phyloP scores from a whole-genome alignment of 345 rosid genomes.

The Arabidopsis thaliana region DNA sequence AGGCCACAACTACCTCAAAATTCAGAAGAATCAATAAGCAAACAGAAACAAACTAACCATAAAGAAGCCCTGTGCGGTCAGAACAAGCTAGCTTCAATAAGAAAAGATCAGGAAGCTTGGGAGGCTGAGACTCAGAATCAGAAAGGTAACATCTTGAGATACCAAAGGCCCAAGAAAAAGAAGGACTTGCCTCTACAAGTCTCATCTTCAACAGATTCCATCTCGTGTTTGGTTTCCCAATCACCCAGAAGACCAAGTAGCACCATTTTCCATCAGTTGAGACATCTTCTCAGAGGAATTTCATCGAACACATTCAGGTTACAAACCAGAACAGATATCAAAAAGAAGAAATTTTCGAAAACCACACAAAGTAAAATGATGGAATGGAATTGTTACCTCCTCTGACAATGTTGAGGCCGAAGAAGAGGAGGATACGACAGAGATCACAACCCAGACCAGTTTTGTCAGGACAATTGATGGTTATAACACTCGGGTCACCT shows the following conservation, averaged over 20 bases:
- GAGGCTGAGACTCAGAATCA: conserved; percentile 60
- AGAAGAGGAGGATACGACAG: conserved; percentile 91
- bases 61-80: conserved; percentile 84
- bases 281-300: conserved; percentile 62
- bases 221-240: conserved; percentile 67
- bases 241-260: conserved; percentile 89
- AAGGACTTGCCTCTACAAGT: conserved; percentile 74
- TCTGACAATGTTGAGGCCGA: conserved; percentile 82
- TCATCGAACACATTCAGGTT: conserved; percentile 28
- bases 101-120: conserved; percentile 76
- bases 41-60: conserved; percentile 64
- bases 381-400: conserved; percentile 63
- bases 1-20: background rate
- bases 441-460: conserved; percentile 95
- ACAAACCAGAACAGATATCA: background rate
- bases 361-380: background rate
- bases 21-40: background rate
- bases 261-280: conserved; percentile 99
- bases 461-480: conserved; percentile 95
- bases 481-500: conserved; percentile 74
- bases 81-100: conserved; percentile 74
- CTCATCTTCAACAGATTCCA: conserved; percentile 90
- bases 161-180: conserved; percentile 77
- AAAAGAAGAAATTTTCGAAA: background rate
- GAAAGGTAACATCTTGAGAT: conserved; percentile 61